A percentile compares a stretch with the other conserved stretches of the same genome.
Evolutionary conservation across 768 basidiomycete genomes (phyloP).

Genomic region (Coprinopsis marcescibilis): DNA sequence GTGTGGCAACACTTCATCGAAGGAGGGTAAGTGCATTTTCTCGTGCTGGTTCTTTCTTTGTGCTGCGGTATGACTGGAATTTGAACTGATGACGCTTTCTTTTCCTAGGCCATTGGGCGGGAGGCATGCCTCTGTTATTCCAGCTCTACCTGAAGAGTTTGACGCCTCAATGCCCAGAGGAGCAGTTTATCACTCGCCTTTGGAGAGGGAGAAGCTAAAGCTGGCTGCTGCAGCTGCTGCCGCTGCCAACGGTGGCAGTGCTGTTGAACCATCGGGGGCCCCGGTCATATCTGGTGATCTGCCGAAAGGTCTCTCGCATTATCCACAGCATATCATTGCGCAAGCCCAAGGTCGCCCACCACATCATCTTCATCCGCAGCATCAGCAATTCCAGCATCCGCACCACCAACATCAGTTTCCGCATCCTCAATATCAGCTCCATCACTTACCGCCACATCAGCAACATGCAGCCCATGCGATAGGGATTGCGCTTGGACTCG

Average conservation of each 20-base stretch:
- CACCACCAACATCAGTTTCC: neutral
- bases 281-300: conserved; percentile 24
- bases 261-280: too few relatives aligned
- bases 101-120: conserved; percentile 63
- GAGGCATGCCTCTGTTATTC: conserved; percentile 76
- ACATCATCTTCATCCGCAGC: conserved; percentile 15
- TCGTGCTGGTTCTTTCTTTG: too few relatives aligned
- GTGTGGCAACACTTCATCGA: conserved; percentile 85
- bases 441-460: too few relatives aligned
- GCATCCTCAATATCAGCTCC: neutral
- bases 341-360: conserved; percentile 22
- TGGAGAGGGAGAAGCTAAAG: conserved; percentile 27
- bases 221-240: conserved; percentile 19
- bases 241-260: too few relatives aligned
- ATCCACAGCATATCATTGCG: conserved; percentile 45
- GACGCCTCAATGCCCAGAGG: conserved; percentile 44
- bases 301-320: conserved; percentile 37
- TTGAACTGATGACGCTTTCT: conserved; percentile 4
- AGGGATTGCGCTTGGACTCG: too few relatives aligned
- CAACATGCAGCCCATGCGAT: too few relatives aligned
- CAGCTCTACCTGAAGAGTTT: conserved; percentile 73
- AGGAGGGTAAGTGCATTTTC: conserved; percentile 76
- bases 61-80: conserved; percentile 3
- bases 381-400: conserved; percentile 17
- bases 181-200: conserved; percentile 35